Evolutionary conservation across 1,284 basidiomycete species (phyloP).

Genomic region (Ganoderma multipileum): DNA sequence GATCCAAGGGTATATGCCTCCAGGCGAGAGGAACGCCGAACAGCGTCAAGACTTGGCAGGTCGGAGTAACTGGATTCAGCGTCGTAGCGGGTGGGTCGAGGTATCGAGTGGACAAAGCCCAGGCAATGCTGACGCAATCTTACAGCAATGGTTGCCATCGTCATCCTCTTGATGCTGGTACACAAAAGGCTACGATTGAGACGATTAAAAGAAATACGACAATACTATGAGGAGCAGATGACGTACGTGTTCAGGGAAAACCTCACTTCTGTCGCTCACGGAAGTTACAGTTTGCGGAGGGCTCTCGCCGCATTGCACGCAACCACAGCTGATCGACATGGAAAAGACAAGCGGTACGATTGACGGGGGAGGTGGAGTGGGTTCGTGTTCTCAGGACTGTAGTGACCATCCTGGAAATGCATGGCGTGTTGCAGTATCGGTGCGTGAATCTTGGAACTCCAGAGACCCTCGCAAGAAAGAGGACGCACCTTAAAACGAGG

Average conservation of each 20-base stretch:
- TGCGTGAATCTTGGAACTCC: no score
- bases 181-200: conserved; percentile 56
- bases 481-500: not conserved
- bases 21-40: conserved; percentile 44
- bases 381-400: not conserved
- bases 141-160: conserved; percentile 51
- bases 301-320: conserved; percentile 38
- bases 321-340: conserved; percentile 33
- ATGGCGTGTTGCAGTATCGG: not conserved
- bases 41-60: conserved; percentile 50
- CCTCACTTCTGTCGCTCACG: not conserved
- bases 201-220: conserved; percentile 53
- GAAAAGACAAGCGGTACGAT: conserved; percentile 21
- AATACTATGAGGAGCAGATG: conserved; percentile 64
- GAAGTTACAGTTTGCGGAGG: conserved; percentile 32
- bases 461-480: no score
- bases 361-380: not conserved
- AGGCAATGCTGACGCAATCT: not conserved
- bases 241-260: conserved; percentile 41
- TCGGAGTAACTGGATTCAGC: conserved; percentile 22
- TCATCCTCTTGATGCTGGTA: conserved; percentile 51
- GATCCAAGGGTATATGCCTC: conserved; percentile 37
- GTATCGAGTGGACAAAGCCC: no score
- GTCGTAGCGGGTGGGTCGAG: conserved; percentile 17
- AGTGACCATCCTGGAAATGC: not conserved